A percentile compares a stretch with the other conserved stretches of the same genome.
These are phyloP conservation scores for Lentinula raphanica DNA, from an alignment of 768 basidiomycete genomes.

Conservation along the genomic window DNA sequence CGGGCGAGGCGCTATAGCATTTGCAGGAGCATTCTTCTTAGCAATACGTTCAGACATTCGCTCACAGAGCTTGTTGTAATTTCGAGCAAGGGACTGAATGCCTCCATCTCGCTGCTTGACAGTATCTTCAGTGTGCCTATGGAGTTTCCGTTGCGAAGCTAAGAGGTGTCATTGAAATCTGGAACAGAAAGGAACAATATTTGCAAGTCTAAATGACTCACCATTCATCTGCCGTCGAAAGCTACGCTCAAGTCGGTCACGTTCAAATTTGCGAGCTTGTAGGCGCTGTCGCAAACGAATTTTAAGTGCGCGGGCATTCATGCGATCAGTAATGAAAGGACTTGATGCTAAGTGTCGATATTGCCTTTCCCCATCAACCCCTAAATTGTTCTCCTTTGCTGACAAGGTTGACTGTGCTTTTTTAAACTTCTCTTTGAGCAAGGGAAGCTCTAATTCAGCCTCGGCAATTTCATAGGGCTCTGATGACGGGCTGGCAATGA, in stretches of 20 bases:
- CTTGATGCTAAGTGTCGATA: background rate
- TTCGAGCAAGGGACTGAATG: constrained; percentile 17
- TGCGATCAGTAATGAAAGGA: background rate
- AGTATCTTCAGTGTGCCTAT: constrained; percentile 20
- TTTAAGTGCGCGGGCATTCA: background rate
- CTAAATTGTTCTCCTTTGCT: background rate
- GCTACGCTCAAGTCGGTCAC: background rate
- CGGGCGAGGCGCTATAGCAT: constrained; percentile 16
- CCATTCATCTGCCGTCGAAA: background rate
- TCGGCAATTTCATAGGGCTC: no score
- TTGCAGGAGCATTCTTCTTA: constrained; percentile 15
- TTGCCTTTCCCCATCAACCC: background rate
- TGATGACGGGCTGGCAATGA: background rate
- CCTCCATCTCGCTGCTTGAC: constrained; percentile 22
- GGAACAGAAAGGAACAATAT: background rate
- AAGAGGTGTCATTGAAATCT: background rate
- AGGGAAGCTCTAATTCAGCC: no score
- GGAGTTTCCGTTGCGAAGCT: constrained; percentile 20
- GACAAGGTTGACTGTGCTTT: background rate
- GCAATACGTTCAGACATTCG: constrained; percentile 17
- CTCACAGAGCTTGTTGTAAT: constrained; percentile 25
- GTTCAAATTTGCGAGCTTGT: background rate
- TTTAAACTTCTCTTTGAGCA: background rate
- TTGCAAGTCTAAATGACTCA: background rate
- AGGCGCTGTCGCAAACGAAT: background rate